phyloP scores from a whole-genome alignment of 1,139 yeast genomes.

The Kodamaea alishanica region DNA sequence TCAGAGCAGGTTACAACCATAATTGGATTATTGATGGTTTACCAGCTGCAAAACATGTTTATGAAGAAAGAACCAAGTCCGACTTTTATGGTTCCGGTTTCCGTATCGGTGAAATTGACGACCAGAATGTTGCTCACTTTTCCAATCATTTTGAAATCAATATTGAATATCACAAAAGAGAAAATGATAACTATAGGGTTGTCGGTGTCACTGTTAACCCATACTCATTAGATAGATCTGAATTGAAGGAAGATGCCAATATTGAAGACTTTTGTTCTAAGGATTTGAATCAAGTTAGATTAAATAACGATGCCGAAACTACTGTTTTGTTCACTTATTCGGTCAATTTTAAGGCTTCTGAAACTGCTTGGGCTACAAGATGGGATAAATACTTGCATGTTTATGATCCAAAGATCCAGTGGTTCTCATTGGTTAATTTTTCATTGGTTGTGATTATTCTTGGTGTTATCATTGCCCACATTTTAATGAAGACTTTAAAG shows the following conservation, averaged over 20 bases:
- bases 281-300: conserved; percentile 29
- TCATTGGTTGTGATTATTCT: conserved; percentile 75
- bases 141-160: conserved; percentile 77
- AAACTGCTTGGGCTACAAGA: conserved; percentile 93
- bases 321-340: conserved; percentile 41
- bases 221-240: conserved; percentile 51
- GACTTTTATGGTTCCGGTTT: conserved; percentile 79
- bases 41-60: conserved; percentile 72
- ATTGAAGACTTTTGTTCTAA: conserved; percentile 34
- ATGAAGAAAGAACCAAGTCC: conserved; percentile 54
- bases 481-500: conserved; percentile 74
- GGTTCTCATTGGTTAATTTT: conserved; percentile 89
- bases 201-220: conserved; percentile 87
- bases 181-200: conserved; percentile 68
- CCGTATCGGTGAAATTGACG: conserved; percentile 62
- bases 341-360: conserved; percentile 59
- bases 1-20: conserved; percentile 77
- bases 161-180: conserved; percentile 79
- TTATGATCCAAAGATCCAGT: conserved; percentile 88
- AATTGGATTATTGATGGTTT: conserved; percentile 95
- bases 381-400: conserved; percentile 97
- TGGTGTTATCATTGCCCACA: conserved; percentile 75
- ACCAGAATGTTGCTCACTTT: conserved; percentile 49
- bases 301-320: conserved; percentile 29
- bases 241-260: conserved; percentile 19